These are phyloP conservation scores for Amanita polypyramis DNA, from an alignment of 768 basidiomycete species.

Conservation along the genomic window DNA sequence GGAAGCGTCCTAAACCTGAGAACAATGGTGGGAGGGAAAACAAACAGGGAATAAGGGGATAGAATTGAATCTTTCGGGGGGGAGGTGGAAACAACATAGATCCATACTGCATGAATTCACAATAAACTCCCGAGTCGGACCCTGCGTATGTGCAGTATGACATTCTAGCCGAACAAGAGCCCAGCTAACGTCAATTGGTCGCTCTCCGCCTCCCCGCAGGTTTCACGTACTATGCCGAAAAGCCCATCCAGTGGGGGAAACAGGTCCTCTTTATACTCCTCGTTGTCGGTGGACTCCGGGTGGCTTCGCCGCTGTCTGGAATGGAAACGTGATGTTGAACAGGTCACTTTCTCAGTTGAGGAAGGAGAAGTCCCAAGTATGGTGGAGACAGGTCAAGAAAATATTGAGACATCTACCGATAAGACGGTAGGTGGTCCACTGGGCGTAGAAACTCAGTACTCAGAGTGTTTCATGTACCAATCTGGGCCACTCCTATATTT, in stretches of 20 bases:
- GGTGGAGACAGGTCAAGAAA: background rate
- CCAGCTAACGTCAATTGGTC: background rate
- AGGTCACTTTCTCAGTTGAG: background rate
- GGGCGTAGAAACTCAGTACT: background rate
- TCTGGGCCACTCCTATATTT: background rate
- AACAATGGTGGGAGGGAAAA: too few relatives aligned
- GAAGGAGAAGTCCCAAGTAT: background rate
- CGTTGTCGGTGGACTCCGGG: background rate
- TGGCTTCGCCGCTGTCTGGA: slow-evolving; percentile 4
- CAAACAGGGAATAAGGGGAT: too few relatives aligned
- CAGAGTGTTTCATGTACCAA: background rate
- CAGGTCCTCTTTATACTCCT: background rate
- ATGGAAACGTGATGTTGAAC: slow-evolving; percentile 1
- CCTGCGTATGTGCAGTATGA: background rate
- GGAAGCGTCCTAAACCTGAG: too few relatives aligned
- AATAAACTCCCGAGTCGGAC: slow-evolving; percentile 7
- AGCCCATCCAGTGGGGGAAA: background rate
- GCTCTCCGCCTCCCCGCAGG: background rate
- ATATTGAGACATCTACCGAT: background rate
- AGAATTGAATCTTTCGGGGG: too few relatives aligned
- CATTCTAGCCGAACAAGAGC: background rate
- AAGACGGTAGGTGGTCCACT: background rate
- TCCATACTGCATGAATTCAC: background rate
- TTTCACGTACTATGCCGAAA: background rate
- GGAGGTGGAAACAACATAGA: background rate